These are phyloP conservation scores for Boletellus sp. DNA, from an alignment of 768 basidiomycete species.

Conservation along the genomic window DNA sequence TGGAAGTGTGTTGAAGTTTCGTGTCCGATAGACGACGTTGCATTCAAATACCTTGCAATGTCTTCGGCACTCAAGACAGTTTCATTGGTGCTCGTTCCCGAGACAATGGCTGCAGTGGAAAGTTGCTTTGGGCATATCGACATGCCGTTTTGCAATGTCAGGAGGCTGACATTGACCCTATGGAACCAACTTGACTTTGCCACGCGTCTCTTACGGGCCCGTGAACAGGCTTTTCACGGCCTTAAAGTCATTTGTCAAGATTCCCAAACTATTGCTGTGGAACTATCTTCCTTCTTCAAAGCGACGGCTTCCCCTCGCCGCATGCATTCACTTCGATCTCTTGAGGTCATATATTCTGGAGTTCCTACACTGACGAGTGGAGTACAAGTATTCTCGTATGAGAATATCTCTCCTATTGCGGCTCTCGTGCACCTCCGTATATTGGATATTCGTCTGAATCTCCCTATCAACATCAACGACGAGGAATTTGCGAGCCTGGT, in stretches of 20 bases:
- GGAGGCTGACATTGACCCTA: not conserved
- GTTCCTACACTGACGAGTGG: too few relatives aligned
- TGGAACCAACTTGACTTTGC: not conserved
- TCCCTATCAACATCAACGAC: not conserved
- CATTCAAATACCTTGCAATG: conserved; percentile 2
- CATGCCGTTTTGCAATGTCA: not conserved
- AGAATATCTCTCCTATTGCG: not conserved
- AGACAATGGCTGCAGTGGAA: not conserved
- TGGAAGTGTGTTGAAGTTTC: not conserved
- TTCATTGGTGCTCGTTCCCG: not conserved
- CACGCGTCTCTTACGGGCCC: not conserved
- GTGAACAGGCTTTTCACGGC: not conserved
- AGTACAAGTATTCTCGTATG: not conserved
- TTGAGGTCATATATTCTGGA: too few relatives aligned
- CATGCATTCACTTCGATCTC: conserved; percentile 1
- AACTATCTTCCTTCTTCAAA: not conserved
- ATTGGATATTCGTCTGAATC: not conserved
- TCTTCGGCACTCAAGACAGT: not conserved
- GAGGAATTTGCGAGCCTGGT: not conserved
- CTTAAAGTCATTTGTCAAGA: not conserved
- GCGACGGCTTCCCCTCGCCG: conserved; percentile 1
- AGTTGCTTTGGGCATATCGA: not conserved
- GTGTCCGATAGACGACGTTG: not conserved
- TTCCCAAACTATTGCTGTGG: not conserved
- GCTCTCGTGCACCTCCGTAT: conserved; percentile 1